Conservation (phyloP, 768 basidiomycete species). For the Lactifluus piperatus region DNA sequence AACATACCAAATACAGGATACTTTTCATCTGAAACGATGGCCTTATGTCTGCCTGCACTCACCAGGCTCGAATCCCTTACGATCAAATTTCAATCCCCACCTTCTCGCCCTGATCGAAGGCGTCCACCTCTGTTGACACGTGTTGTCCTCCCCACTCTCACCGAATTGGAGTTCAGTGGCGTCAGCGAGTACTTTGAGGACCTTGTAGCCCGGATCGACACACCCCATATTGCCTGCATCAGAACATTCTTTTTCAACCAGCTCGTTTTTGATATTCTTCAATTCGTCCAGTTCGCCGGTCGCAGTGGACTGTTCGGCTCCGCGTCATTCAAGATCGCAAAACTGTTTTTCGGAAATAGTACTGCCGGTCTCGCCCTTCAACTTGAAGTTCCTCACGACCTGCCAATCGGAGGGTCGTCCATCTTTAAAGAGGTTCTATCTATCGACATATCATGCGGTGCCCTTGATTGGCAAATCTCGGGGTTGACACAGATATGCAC, state of each 20-base stretch:
- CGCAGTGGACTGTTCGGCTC: not conserved
- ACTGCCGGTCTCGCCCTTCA: not conserved
- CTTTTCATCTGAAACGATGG: not conserved
- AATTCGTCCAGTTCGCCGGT: not conserved
- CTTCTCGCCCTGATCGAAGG: not conserved
- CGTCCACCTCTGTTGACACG: not conserved
- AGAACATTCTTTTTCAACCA: not conserved
- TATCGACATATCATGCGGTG: not conserved
- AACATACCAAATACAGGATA: not conserved
- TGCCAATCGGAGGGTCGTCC: not conserved
- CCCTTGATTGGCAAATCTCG: not conserved
- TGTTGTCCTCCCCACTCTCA: not conserved
- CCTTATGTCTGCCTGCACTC: not conserved
- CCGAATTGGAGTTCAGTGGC: not conserved
- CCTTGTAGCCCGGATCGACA: not conserved
- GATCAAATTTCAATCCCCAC: not conserved
- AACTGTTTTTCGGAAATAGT: not conserved
- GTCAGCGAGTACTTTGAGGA: not conserved
- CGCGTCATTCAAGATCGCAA: not conserved
- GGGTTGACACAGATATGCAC: not conserved
- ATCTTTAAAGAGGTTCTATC: not conserved
- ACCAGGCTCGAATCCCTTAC: not conserved
- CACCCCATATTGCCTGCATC: not conserved
- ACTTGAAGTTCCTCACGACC: not conserved
- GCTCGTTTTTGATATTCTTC: not conserved